Evolutionary conservation across 345 rosid species (phyloP).

Genomic region (Pugionium dolabratum): DNA sequence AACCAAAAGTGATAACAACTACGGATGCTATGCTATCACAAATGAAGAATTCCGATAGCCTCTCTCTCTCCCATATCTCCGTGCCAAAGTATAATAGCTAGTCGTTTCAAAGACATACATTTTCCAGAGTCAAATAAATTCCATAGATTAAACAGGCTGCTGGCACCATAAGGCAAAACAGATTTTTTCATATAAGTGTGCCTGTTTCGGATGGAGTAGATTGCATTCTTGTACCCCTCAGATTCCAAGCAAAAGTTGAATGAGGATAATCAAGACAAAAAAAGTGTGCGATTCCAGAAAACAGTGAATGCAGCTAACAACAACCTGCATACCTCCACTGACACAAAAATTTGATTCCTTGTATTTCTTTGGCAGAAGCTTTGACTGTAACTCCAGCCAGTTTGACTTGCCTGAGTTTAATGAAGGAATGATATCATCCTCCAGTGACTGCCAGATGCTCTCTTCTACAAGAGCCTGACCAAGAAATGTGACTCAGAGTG

Average conservation of each 20-base stretch:
- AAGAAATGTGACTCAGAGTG: slow-evolving; percentile 20
- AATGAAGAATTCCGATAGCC: slow-evolving; percentile 17
- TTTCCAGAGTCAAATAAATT: slow-evolving; percentile 18
- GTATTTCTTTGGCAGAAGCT: slow-evolving; percentile 59
- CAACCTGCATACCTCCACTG: slow-evolving; percentile 89
- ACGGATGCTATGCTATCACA: slow-evolving; percentile 26
- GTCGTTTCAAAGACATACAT: slow-evolving; percentile 6
- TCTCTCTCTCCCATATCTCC: slow-evolving; percentile 22
- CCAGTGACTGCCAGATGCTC: slow-evolving; percentile 80
- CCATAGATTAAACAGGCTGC: slow-evolving; percentile 11
- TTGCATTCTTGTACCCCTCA: slow-evolving; percentile 20
- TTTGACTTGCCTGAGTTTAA: slow-evolving; percentile 66
- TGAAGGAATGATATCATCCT: slow-evolving; percentile 89
- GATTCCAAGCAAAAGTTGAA: slow-evolving; percentile 19
- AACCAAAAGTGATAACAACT: slow-evolving; percentile 27
- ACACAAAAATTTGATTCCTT: slow-evolving; percentile 86
- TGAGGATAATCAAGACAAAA: slow-evolving; percentile 16
- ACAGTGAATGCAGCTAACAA: slow-evolving; percentile 35
- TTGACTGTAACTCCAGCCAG: slow-evolving; percentile 95
- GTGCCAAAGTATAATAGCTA: slow-evolving; percentile 16
- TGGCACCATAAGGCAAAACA: slow-evolving; percentile 21
- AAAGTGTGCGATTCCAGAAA: slow-evolving; percentile 9
- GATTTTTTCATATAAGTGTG: slow-evolving; percentile 14
- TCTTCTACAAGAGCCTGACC: slow-evolving; percentile 72
- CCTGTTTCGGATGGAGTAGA: slow-evolving; percentile 16